phyloP scores from a whole-genome alignment of 192 early-diverging fungal species.

The Coemansia sp. region DNA sequence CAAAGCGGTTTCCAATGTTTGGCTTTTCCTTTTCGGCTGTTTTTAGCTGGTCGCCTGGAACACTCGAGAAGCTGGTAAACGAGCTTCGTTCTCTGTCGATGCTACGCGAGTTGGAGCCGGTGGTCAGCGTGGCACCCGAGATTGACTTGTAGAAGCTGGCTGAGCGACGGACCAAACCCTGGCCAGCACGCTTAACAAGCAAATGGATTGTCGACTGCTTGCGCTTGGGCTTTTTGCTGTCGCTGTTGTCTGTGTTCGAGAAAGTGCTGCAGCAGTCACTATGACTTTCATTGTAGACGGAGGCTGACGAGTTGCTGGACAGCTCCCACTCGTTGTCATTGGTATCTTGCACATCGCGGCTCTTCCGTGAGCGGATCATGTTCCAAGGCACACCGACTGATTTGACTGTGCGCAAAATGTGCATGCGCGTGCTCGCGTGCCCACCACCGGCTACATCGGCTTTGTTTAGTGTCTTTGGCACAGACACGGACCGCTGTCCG shows the following conservation, averaged over 20 bases:
- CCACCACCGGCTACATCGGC: not conserved
- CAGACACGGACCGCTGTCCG: not conserved
- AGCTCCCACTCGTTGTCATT: constrained; percentile 17
- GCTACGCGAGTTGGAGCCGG: constrained; percentile 1
- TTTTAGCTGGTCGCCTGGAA: not conserved
- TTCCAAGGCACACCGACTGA: constrained; percentile 31
- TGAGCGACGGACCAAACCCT: constrained; percentile 41
- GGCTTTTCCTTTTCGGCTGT: constrained; percentile 1
- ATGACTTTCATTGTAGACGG: constrained; percentile 17
- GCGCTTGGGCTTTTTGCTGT: constrained; percentile 15
- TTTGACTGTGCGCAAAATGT: constrained; percentile 25
- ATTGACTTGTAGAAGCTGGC: constrained; percentile 45
- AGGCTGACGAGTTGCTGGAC: constrained; percentile 19
- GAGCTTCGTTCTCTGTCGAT: not conserved
- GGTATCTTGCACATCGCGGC: constrained; percentile 2
- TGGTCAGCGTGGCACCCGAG: constrained; percentile 10
- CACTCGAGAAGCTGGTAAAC: constrained; percentile 6
- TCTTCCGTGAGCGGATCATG: constrained; percentile 32
- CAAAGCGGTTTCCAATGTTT: constrained; percentile 25
- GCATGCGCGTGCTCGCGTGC: constrained; percentile 2
- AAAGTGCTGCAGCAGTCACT: constrained; percentile 14
- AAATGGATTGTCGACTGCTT: constrained; percentile 40
- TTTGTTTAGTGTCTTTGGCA: not conserved
- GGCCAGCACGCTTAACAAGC: constrained; percentile 46
- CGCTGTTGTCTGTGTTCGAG: constrained; percentile 1